A percentile compares a stretch with the other conserved stretches of the same genome.
phyloP scores from a whole-genome alignment of 176 grass and related monocot species.

The Melocanna baccifera region DNA sequence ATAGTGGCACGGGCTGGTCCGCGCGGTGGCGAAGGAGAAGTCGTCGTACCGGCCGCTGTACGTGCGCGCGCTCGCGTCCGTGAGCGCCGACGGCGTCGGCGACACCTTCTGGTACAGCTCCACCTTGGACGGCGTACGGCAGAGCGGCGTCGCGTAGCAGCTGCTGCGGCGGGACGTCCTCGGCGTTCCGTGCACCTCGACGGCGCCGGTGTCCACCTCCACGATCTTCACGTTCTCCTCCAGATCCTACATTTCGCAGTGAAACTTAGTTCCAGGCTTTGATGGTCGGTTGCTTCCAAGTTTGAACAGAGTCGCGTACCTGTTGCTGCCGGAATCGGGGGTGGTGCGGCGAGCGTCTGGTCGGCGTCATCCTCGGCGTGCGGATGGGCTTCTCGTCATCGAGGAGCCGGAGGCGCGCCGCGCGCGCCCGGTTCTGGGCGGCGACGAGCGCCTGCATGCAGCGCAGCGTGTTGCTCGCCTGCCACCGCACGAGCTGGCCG shows the following conservation, averaged over 20 bases:
- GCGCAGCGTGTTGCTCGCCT: conserved; percentile 67
- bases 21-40: conserved; percentile 73
- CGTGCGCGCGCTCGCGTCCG: conserved; percentile 59
- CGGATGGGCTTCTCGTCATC: conserved; percentile 38
- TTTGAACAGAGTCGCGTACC: not conserved
- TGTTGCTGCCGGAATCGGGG: conserved; percentile 39
- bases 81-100: conserved; percentile 59
- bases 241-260: not conserved
- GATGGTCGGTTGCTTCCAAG: not conserved
- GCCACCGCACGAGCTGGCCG: conserved; percentile 64
- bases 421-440: conserved; percentile 54
- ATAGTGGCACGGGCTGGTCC: conserved; percentile 36
- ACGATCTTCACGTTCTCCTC: conserved; percentile 79
- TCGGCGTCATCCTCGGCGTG: conserved; percentile 42
- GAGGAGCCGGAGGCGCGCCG: conserved; percentile 37
- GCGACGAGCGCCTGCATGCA: conserved; percentile 85
- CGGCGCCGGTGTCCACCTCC: conserved; percentile 59
- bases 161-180: conserved; percentile 34
- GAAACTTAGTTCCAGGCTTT: not conserved
- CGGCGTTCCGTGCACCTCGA: conserved; percentile 27
- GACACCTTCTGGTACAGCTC: conserved; percentile 49
- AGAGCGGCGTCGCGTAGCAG: conserved; percentile 53
- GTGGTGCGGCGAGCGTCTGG: conserved; percentile 51
- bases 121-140: conserved; percentile 51
- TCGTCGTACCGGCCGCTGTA: conserved; percentile 62